Evolutionary conservation across 108 stramenopile genomes (phyloP).

Genomic region (Skeletonema menzelii): DNA sequence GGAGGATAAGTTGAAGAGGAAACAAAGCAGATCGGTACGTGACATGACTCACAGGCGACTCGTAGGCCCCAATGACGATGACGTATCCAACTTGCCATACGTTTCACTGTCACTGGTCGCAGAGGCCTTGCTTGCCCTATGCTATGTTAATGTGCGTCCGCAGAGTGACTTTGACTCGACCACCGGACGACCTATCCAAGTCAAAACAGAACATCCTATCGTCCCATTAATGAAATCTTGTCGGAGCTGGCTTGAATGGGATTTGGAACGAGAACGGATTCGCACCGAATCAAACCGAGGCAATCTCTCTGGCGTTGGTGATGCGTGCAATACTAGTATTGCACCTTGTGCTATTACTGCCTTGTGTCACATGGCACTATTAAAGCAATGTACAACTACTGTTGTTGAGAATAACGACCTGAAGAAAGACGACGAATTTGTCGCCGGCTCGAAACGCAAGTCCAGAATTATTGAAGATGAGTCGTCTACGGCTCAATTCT

Average conservation of each 20-base stretch:
- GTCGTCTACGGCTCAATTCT: slow-evolving; percentile 59
- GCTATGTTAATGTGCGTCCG: slow-evolving; percentile 75
- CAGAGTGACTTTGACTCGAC: slow-evolving; percentile 68
- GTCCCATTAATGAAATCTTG: slow-evolving; percentile 60
- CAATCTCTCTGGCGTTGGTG: slow-evolving; percentile 56
- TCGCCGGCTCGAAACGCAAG: slow-evolving; percentile 24
- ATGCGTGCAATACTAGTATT: slow-evolving; percentile 57
- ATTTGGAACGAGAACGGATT: slow-evolving; percentile 70
- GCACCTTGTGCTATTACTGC: slow-evolving; percentile 83
- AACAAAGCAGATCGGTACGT: slow-evolving; percentile 43
- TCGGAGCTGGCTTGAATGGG: slow-evolving; percentile 84
- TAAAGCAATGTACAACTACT: slow-evolving; percentile 53
- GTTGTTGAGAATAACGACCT: background rate
- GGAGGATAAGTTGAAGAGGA: slow-evolving; percentile 53
- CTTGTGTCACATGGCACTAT: slow-evolving; percentile 70
- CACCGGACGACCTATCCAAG: slow-evolving; percentile 59
- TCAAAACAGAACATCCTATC: slow-evolving; percentile 75
- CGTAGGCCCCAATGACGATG: slow-evolving; percentile 51
- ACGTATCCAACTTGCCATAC: slow-evolving; percentile 55
- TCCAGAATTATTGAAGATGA: slow-evolving; percentile 25
- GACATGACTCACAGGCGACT: slow-evolving; percentile 42
- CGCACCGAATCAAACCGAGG: slow-evolving; percentile 43
- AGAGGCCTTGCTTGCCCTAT: slow-evolving; percentile 78
- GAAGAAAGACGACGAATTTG: background rate
- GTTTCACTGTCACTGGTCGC: slow-evolving; percentile 72